Percentiles rank a stretch among this genome's conserved stretches.
phyloP scores from a whole-genome alignment of 805 yeast genomes.

The Sugiyamaella americana region DNA sequence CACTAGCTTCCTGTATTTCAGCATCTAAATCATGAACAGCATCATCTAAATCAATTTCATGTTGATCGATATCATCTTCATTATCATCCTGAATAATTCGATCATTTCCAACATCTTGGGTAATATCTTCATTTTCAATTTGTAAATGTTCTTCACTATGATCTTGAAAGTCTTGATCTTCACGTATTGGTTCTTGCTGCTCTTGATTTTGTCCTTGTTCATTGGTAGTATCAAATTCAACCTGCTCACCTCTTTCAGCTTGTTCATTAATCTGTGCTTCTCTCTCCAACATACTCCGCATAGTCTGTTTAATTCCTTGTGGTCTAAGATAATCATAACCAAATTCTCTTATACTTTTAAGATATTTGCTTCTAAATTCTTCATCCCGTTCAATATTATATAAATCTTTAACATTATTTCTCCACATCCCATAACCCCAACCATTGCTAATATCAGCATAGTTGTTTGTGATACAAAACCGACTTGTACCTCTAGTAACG shows the following conservation, averaged over 20 bases:
- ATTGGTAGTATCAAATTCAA: too few relatives aligned
- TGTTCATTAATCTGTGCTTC: constrained; percentile 19
- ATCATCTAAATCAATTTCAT: constrained; percentile 19
- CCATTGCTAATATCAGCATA: constrained; percentile 5
- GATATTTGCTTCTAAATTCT: constrained; percentile 12
- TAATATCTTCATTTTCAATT: not conserved
- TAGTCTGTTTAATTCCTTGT: constrained; percentile 53
- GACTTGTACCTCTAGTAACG: constrained; percentile 5
- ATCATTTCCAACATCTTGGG: constrained; percentile 5
- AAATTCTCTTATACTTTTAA: constrained; percentile 33
- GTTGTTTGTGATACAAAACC: constrained; percentile 3
- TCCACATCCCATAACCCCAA: constrained; percentile 14
- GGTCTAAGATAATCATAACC: constrained; percentile 51
- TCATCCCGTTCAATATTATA: constrained; percentile 13
- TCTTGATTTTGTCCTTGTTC: constrained; percentile 1
- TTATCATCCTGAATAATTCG: constrained; percentile 5
- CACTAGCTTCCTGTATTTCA: constrained; percentile 19
- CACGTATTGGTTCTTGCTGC: too few relatives aligned
- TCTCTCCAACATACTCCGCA: constrained; percentile 32
- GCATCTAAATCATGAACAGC: not conserved
- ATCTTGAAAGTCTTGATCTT: constrained; percentile 2
- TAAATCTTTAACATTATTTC: not conserved
- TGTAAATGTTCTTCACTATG: not conserved
- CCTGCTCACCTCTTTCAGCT: not conserved
- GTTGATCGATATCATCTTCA: constrained; percentile 11